phyloP scores from a whole-genome alignment of 2,329 filamentous ascomycete genomes.

The Fusarium hostae region DNA sequence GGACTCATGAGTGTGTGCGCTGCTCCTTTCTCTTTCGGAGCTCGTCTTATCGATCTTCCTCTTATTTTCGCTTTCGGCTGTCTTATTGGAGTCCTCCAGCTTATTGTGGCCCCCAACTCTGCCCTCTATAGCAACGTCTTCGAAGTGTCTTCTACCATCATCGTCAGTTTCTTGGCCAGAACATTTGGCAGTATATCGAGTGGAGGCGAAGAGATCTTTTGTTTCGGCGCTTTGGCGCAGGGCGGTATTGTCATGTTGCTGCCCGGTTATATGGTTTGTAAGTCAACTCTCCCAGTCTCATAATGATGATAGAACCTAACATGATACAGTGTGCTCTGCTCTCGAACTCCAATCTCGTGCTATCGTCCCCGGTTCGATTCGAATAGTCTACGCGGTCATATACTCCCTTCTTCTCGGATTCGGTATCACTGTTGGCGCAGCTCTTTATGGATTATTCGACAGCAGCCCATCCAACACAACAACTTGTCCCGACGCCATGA shows the following conservation, averaged over 20 bases:
- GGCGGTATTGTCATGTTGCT: constrained; percentile 73
- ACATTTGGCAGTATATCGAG: constrained; percentile 69
- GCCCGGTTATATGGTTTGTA: constrained; percentile 70
- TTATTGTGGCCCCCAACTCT: constrained; percentile 75
- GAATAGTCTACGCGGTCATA: constrained; percentile 79
- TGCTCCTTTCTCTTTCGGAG: constrained; percentile 80
- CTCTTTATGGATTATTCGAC: constrained; percentile 72
- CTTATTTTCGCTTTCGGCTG: constrained; percentile 77
- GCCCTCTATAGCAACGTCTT: constrained; percentile 75
- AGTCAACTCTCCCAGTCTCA: constrained; percentile 35
- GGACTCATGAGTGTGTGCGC: constrained; percentile 78
- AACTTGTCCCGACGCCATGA: constrained; percentile 57
- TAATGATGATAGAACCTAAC: background rate
- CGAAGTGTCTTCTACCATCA: constrained; percentile 69
- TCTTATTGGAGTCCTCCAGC: constrained; percentile 75
- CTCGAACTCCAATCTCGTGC: constrained; percentile 76
- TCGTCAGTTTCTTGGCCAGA: constrained; percentile 71
- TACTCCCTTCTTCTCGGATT: constrained; percentile 79
- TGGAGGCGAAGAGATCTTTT: constrained; percentile 61
- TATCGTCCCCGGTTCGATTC: constrained; percentile 76
- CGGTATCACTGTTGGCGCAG: constrained; percentile 74
- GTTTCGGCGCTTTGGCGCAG: constrained; percentile 73
- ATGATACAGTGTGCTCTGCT: constrained; percentile 52
- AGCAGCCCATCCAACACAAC: constrained; percentile 59
- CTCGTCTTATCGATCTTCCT: constrained; percentile 76